Evolutionary conservation across 2,329 filamentous ascomycete genomes (phyloP).

Genomic region (Pseudocercospora eumusae): DNA sequence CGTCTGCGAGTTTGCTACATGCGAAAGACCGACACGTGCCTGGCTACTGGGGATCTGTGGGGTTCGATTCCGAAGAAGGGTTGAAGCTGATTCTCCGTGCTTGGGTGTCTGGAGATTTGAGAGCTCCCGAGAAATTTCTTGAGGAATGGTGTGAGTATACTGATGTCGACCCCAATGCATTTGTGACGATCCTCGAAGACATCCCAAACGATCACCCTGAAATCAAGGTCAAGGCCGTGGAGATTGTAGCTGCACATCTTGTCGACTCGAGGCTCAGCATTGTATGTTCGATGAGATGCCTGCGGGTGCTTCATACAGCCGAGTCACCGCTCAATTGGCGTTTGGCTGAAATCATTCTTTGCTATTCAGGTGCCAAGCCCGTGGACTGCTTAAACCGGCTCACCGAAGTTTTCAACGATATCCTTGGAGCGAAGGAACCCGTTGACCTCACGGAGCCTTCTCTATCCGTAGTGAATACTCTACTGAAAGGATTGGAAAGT

Average conservation of each 20-base stretch:
- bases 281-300: no score
- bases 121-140: background rate
- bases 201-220: background rate
- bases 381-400: background rate
- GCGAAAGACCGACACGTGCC: background rate
- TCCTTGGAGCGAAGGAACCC: no score
- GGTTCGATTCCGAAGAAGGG: no score
- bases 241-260: background rate
- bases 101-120: background rate
- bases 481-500: no score
- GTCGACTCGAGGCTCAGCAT: no score
- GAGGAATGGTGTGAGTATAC: no score
- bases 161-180: no score
- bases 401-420: no score
- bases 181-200: background rate
- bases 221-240: background rate
- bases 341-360: background rate
- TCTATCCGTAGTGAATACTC: background rate
- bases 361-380: background rate
- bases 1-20: background rate
- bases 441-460: background rate
- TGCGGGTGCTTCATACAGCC: background rate
- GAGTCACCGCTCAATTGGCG: background rate
- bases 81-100: background rate
- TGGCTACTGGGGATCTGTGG: no score